Evolutionary conservation across 2,329 filamentous ascomycete genomes (phyloP), one percentile per base, ranked within the genome.

Genomic region (Ceratocystis huliohia): DNA sequence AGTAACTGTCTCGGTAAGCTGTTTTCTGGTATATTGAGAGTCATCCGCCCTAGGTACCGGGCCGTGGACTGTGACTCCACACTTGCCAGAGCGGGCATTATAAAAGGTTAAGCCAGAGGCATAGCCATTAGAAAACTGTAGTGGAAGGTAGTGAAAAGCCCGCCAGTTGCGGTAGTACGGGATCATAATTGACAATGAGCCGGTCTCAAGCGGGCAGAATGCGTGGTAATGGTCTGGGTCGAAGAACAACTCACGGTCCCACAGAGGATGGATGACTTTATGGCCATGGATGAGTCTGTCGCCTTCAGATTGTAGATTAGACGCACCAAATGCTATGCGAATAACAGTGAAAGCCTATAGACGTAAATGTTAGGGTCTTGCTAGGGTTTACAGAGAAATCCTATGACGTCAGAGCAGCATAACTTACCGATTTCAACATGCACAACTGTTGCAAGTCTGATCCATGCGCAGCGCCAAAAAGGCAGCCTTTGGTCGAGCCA

Each of bases 161-260:
- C 66, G 63, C 57, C 63, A 67, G 63, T 67, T 67, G 33, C 56
- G 45, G 37, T 67, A 67, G 57, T 67, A 67, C 5, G 66, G 66
- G 5, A 67, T 65, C 66, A 67, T 67, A n/a, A 67, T 61, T 30
- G 63, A 65, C 7, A 67, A 57, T 13, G 66, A 65, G 8, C 63
- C 63, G 33, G 50, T 59, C 25, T 63, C 64, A 13, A 67, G 44
- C 6, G 66, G 66, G 6, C 66, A 63, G 59, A 67, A 67, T 4
- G 46, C 45, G 25, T 67, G 66, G 30, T 64, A 57, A 25, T 67
- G 66, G 30, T 33, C 57, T 5, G 45, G 59, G 5, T 64, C 46
- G 10, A 65, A 67, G 56, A 67, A 67, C 20, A 67, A 46, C 22
- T 48, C 45, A 5, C 48, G 45, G 30, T 67, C 66, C 66, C 66